Percentiles rank a stretch among this genome's conserved stretches.
These are phyloP conservation scores for Penicillium angulare DNA, from an alignment of 495 filamentous ascomycete genomes.

Conservation along the genomic window DNA sequence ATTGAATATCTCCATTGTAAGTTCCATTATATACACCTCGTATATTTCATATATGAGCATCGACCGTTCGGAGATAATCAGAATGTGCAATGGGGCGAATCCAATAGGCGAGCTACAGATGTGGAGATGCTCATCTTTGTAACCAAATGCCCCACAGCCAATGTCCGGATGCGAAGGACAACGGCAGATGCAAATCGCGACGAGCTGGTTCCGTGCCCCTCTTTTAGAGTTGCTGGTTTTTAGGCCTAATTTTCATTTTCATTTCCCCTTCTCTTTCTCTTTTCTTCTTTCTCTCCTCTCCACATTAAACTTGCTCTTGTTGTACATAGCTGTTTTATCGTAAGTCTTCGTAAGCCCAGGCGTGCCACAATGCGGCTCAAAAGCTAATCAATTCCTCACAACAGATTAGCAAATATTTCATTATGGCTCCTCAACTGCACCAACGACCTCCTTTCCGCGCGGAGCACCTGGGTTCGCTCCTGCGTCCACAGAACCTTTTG, in stretches of 20 bases:
- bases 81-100: slow-evolving; percentile 2
- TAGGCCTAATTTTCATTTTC: no score
- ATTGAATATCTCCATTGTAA: no score
- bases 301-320: not conserved
- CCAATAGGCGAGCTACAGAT: slow-evolving; percentile 6
- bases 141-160: slow-evolving; percentile 3
- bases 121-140: slow-evolving; percentile 17
- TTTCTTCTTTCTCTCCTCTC: not conserved
- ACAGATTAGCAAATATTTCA: slow-evolving; percentile 6
- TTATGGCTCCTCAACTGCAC: slow-evolving; percentile 44
- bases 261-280: not conserved
- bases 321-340: not conserved
- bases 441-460: slow-evolving; percentile 74
- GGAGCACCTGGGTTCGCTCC: slow-evolving; percentile 80
- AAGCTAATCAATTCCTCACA: not conserved
- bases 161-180: slow-evolving; percentile 1
- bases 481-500: slow-evolving; percentile 69
- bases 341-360: no score
- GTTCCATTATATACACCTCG: no score
- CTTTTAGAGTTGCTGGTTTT: no score
- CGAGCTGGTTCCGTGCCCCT: slow-evolving; percentile 21
- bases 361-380: no score
- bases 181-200: not conserved
- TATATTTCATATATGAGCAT: no score
- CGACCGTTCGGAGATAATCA: not conserved